Base-by-base conservation (phyloP, 768 basidiomycete species). In the Jaapia argillacea region DNA sequence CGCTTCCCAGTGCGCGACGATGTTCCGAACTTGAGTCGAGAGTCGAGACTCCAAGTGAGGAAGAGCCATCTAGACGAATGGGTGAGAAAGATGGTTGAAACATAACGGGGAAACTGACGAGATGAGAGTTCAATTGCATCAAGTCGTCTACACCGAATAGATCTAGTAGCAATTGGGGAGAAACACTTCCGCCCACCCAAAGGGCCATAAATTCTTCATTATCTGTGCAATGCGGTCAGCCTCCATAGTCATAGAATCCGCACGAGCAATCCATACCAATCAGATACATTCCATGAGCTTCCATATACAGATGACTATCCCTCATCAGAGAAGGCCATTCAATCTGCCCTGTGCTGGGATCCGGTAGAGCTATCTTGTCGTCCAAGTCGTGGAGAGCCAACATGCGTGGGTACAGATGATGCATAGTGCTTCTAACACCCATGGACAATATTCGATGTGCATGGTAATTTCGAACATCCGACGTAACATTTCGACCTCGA, bases 401-500 rank as follows among this genome's bases (percentile, higher is more conserved):
- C 47, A 98, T 66, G 18, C 80, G 75, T 4, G 96, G 96, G 61
- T 98, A 98, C 12, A 98, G 72, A 50, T 86, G 70, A 45, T 79
- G 78, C 58, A 94, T 76, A 6, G 83, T 72, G 27, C 67, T 66
- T 14, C 84, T 77, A 6, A 85, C 77, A 42, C 77, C 68, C 68
- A 82, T 76, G 0, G 79, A 75, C 48, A 78, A 72, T 39, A 96
- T 69, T 51, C 77, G 74, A 49, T 92, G 85, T 40, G 81, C 79
- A 54, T 84, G 75, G 55, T 82, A 85, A 51, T 91, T 89, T 41
- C 96, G 83, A 7, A 93, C 90, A 54, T 98, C 96, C n/a, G 91
- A 83, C 4, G 85, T 81, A 40, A 99, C 92, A 52, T 77, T 81
- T 13, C 86, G 79, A 37, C 80, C 91, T 13, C 86, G 79, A 37